A percentile compares a stretch with the other conserved stretches of the same genome.
phyloP scores from a whole-genome alignment of 257 asterid species.

The Salvia miltiorrhiza region DNA sequence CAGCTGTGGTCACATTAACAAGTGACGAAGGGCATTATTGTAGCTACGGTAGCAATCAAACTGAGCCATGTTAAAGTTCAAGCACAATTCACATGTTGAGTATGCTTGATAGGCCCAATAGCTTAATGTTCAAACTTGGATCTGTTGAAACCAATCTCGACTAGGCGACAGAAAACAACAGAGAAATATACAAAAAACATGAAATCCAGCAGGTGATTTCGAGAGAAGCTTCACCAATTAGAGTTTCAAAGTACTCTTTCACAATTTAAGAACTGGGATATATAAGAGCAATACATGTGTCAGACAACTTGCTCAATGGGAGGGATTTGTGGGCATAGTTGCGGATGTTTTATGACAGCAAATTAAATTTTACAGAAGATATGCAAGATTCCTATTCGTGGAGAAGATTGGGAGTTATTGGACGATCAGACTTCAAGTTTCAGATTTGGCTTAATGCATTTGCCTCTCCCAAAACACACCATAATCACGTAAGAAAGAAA shows the following conservation, averaged over 20 bases:
- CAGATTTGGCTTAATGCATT: background rate
- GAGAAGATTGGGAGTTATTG: background rate
- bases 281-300: too few species aligned
- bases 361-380: too few species aligned
- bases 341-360: too few species aligned
- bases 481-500: background rate
- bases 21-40: background rate
- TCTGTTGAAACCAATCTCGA: background rate
- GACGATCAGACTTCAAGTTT: background rate
- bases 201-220: too few species aligned
- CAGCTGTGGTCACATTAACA: background rate
- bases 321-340: too few species aligned
- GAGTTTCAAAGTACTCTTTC: too few species aligned
- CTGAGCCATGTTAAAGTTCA: background rate
- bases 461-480: background rate
- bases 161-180: background rate
- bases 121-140: background rate
- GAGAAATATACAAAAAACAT: too few species aligned
- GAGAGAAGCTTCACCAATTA: too few species aligned
- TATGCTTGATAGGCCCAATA: background rate
- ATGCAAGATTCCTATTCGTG: too few species aligned
- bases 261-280: too few species aligned
- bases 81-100: background rate
- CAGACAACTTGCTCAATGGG: too few species aligned
- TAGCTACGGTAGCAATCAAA: background rate